Evolutionary conservation across 805 yeast genomes (phyloP), one percentile per base, ranked within the genome.

Genomic region (Yamadazyma paraphyllophila): DNA sequence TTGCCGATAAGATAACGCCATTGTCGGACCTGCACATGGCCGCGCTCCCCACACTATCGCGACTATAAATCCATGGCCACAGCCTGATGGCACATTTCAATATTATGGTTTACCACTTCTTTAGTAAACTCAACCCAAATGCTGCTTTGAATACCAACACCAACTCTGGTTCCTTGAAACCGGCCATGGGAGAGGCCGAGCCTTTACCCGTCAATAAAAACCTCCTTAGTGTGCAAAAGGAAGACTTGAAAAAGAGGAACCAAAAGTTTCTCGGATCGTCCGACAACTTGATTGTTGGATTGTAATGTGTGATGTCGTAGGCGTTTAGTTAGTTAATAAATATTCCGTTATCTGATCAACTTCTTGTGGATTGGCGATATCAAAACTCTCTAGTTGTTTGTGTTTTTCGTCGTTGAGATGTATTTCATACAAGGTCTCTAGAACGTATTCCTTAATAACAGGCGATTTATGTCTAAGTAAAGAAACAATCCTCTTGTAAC

Each of bases 211-310:
- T 45, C 12, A 50, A 50, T 33, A 50, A 50, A 13, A 45, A 38
- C 16, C 44, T 50, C 20, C 16, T 43, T n/a, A 15, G 15, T n/a
- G 46, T 50, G 29, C 49, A 50, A 39, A 34, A 45, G 15, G 48
- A 50, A 9, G 48, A 46, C 16, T n/a, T 33, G 20, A 42, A 31
- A 13, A 43, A 37, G 26, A 41, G 42, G 29, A 20, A 20, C 24
- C 50, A 45, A 20, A 41, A 43, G 15, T 45, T 47, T 34, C 53
- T 45, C 34, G 45, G 48, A n/a, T 56, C 60, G 7, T 56, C 60
- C 17, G 60, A 56, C 42, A 56, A 56, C 43, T 52, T 56, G 44
- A 51, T 54, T 39, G 56, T 56, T 12, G 58, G 57, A 2, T 56
- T 56, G 40, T 56, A 49, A 34, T 20, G 30, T n/a, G 10, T 20